Percentiles rank a stretch among this genome's conserved stretches.
Evolutionary conservation across 176 grass and related monocot genomes (phyloP).

Genomic region (Pontederia paniculata): DNA sequence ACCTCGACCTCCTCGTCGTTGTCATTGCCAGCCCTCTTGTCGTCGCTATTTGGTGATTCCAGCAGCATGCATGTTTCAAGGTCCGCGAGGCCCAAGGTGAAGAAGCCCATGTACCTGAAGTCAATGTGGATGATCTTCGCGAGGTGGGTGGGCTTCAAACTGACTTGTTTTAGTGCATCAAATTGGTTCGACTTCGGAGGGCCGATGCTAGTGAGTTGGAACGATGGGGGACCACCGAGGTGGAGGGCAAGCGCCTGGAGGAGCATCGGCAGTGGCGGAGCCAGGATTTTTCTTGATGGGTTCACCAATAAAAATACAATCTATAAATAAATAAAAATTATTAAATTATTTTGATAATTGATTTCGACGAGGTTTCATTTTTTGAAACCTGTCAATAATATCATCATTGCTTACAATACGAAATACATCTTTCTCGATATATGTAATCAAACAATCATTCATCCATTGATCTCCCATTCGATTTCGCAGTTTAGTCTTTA

Average conservation of each 20-base stretch:
- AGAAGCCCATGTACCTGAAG: slow-evolving; percentile 1
- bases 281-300: too few species aligned
- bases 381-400: too few species aligned
- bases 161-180: slow-evolving; percentile 3
- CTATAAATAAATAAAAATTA: too few species aligned
- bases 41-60: not conserved
- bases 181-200: slow-evolving; percentile 7
- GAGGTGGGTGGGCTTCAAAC: slow-evolving; percentile 1
- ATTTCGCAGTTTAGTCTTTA: too few species aligned
- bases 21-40: not conserved
- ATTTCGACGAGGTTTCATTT: too few species aligned
- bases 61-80: slow-evolving; percentile 9
- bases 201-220: slow-evolving; percentile 7
- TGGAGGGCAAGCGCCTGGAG: slow-evolving; percentile 10
- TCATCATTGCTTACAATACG: too few species aligned
- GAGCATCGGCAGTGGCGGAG: slow-evolving; percentile 8
- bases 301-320: too few species aligned
- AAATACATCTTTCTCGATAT: too few species aligned
- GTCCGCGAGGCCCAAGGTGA: slow-evolving; percentile 6
- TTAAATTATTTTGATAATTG: too few species aligned
- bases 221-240: slow-evolving; percentile 3
- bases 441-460: too few species aligned
- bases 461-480: too few species aligned
- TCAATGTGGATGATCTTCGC: not conserved
- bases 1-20: not conserved